Base-by-base conservation (phyloP, 306 rosid species). In the Vachellia pachyceras region DNA sequence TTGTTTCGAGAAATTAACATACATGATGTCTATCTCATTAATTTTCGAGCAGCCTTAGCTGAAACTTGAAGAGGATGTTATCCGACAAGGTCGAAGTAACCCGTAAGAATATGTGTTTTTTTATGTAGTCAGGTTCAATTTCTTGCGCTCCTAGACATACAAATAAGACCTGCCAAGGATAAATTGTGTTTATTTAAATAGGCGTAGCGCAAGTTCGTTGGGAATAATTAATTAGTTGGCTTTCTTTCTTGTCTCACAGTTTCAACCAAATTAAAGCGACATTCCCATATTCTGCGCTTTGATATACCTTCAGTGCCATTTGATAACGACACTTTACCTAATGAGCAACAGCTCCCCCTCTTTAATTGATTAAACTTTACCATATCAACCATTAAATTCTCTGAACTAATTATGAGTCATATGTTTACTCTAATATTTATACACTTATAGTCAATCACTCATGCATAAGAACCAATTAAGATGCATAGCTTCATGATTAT, bases 241-340 rank as follows among this genome's bases (percentile, higher is more conserved):
- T 63, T 36, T 64, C 83, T 71, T 70, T 82, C 77, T 80, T 75
- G 29, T 69, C 78, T 85, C 75, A 23, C 80, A 75, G 86, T 78
- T 78, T 52, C 69, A 77, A 80, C 77, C 82, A 61, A 75, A 61
- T 29, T 61, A 61, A 20, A 77, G 67, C 42, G 45, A 84, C 67
- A 23, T 29, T 47, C 66, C 81, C 63, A 45, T 17, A 45, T 69
- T 73, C 74, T 81, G 57, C 78, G 82, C 69, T 7, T 55, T 20
- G 45, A 83, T 74, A 65, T 44, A 44, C 75, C 49, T 76, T 45
- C 71, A 65, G 83, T 61, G 82, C 72, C 33, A 20, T 45, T 10
- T 10, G 84, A 88, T 55, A 58, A 75, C 41, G 89, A 88, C 84
- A 67, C 74, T 72, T 75, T 47, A 85, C 81, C 91, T 81, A 69